phyloP scores from a whole-genome alignment of 148 eudicot genomes.

The Oxyria digyna region DNA sequence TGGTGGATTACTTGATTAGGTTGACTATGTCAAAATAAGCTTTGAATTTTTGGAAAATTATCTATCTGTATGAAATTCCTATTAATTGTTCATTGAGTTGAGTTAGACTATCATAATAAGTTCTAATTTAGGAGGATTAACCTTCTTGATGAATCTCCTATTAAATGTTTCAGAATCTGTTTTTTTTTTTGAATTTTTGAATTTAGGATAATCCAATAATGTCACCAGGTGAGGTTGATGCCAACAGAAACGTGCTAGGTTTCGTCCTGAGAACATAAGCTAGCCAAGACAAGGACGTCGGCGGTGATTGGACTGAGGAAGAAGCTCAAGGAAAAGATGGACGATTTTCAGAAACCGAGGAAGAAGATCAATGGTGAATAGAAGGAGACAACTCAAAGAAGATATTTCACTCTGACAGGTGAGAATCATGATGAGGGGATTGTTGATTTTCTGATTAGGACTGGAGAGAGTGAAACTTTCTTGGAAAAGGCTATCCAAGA shows the following conservation, averaged over 20 bases:
- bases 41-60: not conserved
- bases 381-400: conserved; percentile 61
- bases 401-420: conserved; percentile 82
- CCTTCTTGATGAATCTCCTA: no score
- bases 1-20: not conserved
- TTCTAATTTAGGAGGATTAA: no score
- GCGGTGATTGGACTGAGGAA: conserved; percentile 67
- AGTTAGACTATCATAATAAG: no score
- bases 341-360: conserved; percentile 49
- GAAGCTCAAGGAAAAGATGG: conserved; percentile 62
- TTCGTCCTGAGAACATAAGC: conserved; percentile 82
- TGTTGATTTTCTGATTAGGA: conserved; percentile 52
- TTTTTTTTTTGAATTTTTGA: not conserved
- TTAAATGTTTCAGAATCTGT: not conserved
- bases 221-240: conserved; percentile 8
- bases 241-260: conserved; percentile 47
- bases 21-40: not conserved
- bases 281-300: conserved; percentile 58
- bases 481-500: conserved; percentile 75
- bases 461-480: conserved; percentile 82
- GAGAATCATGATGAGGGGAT: conserved; percentile 62
- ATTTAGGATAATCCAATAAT: not conserved
- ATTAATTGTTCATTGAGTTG: no score
- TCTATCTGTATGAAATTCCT: not conserved
- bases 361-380: conserved; percentile 45